Conservation (phyloP, 1,139 yeast species). For the Candida sanyaensis region DNA sequence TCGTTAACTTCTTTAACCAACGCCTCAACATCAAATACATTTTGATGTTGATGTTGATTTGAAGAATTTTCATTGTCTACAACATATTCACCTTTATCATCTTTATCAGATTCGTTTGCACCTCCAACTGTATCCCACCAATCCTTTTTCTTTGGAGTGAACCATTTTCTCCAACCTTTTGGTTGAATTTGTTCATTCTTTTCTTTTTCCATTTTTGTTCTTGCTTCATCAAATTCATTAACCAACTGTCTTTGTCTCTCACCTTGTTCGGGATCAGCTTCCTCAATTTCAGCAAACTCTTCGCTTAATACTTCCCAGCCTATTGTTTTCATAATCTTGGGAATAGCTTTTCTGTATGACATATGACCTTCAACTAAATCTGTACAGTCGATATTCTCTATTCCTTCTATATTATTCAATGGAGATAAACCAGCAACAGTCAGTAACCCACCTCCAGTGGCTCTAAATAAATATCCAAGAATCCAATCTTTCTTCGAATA, state of each 20-base stretch:
- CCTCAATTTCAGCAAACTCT: slow-evolving; percentile 94
- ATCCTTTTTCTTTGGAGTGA: slow-evolving; percentile 75
- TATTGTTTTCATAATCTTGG: slow-evolving; percentile 64
- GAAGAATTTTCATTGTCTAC: slow-evolving; percentile 10
- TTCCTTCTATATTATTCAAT: slow-evolving; percentile 58
- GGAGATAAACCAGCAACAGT: slow-evolving; percentile 89
- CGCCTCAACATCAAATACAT: slow-evolving; percentile 50
- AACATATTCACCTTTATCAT: slow-evolving; percentile 11
- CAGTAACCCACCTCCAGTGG: slow-evolving; percentile 92
- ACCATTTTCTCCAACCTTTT: slow-evolving; percentile 62
- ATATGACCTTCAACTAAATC: slow-evolving; percentile 91
- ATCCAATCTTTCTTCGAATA: slow-evolving; percentile 95
- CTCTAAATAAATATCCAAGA: slow-evolving; percentile 90
- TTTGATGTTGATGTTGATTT: slow-evolving; percentile 18
- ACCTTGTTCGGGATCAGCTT: slow-evolving; percentile 87
- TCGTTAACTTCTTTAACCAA: slow-evolving; percentile 46
- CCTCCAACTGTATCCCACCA: slow-evolving; percentile 84
- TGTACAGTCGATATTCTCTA: slow-evolving; percentile 88
- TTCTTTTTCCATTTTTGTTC: slow-evolving; percentile 55
- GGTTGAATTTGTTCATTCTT: slow-evolving; percentile 28
- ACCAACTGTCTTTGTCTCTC: slow-evolving; percentile 81
- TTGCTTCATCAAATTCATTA: slow-evolving; percentile 82
- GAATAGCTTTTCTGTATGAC: slow-evolving; percentile 94
- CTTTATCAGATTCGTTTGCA: slow-evolving; percentile 17
- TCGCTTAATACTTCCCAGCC: slow-evolving; percentile 87